Evolutionary conservation across 177 flowering plant species (phyloP).

Genomic region (Vitis hybrid): DNA sequence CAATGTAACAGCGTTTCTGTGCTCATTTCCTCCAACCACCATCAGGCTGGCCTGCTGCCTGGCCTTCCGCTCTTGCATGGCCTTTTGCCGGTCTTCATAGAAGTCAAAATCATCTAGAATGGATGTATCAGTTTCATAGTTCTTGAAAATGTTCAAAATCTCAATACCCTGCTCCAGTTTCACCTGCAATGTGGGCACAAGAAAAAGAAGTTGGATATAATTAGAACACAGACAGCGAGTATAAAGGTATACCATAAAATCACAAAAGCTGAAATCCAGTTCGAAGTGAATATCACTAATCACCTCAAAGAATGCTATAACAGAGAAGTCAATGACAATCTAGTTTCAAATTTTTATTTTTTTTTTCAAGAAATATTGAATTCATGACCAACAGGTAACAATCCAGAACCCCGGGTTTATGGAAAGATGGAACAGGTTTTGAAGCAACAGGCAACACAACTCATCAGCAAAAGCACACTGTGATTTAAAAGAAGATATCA

Average conservation of each 20-base stretch:
- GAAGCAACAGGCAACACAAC: neutral
- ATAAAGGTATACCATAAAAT: neutral
- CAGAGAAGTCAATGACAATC: no score
- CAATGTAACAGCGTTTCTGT: conserved; percentile 21
- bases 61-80: conserved; percentile 76
- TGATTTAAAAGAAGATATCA: no score
- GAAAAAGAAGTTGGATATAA: neutral
- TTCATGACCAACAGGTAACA: no score
- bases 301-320: no score
- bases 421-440: no score
- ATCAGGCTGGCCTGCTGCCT: conserved; percentile 52
- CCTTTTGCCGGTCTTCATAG: conserved; percentile 78
- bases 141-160: conserved; percentile 80
- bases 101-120: conserved; percentile 83
- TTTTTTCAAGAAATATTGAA: no score
- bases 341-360: no score
- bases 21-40: conserved; percentile 36
- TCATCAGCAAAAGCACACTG: no score
- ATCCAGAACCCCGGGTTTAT: no score
- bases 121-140: conserved; percentile 57
- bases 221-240: neutral
- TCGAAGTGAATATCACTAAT: neutral
- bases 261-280: neutral
- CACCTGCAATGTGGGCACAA: conserved; percentile 45
- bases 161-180: conserved; percentile 80